phyloP scores from a whole-genome alignment of 148 eudicot genomes.

The Vaccinium vitisidaea region DNA sequence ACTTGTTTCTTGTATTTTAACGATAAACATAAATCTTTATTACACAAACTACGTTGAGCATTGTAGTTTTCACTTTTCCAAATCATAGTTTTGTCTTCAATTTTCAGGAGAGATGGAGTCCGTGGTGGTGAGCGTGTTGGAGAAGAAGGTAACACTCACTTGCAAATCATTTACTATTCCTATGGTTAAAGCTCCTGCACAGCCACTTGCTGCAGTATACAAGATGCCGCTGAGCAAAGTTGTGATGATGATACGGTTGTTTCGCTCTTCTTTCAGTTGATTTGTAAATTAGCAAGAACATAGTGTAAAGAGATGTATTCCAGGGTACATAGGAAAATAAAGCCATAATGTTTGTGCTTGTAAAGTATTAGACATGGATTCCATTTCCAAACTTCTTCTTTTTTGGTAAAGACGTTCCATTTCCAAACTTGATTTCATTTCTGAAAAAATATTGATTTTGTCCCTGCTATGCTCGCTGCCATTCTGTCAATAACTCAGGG shows the following conservation, averaged over 20 bases:
- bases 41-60: no score
- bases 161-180: slow-evolving; percentile 24
- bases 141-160: slow-evolving; percentile 62
- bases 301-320: neutral
- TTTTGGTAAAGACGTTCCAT: no score
- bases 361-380: neutral
- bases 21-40: no score
- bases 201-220: slow-evolving; percentile 12
- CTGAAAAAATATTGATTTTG: no score
- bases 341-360: neutral
- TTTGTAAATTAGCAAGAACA: neutral
- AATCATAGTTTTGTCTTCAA: neutral
- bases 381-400: neutral
- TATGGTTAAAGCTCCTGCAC: slow-evolving; percentile 11
- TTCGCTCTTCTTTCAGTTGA: slow-evolving; percentile 30
- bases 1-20: no score
- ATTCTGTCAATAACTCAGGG: no score
- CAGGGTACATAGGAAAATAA: no score
- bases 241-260: slow-evolving; percentile 36
- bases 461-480: no score
- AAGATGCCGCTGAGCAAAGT: slow-evolving; percentile 23
- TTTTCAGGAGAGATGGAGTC: slow-evolving; percentile 52
- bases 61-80: neutral
- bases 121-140: slow-evolving; percentile 45
- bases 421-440: neutral